Base-by-base conservation (phyloP, 192 early-diverging fungal genomes). In the Backusella australiensis region DNA sequence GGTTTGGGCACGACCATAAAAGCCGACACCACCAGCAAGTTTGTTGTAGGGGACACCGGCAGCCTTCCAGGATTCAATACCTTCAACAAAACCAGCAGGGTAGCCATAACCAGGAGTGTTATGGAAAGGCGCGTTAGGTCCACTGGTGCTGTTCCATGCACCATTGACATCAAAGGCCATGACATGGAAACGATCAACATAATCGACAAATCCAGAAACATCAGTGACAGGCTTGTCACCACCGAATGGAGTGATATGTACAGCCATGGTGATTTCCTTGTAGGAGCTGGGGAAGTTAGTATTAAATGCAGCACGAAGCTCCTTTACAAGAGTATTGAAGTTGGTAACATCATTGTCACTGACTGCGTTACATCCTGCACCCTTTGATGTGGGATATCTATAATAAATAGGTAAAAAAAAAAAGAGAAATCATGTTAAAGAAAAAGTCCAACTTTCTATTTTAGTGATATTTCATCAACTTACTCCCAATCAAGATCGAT, bases 401-500 rank as follows among this genome's bases (percentile, higher is more conserved):
- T 41, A 44, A 6, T 21, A 23, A 70, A 49, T 49, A 19, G 6
- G 46, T 6, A 56, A 41, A 11, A 23, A 41, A 11, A 23, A 29
- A 35, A 6, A 56, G 32, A 4, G 42, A 46, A 19, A 15, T 0
- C 9, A 8, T 14, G 53, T 26, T 49, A 59, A 35, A 35, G 52
- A 29, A 38, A 38, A 9, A 1, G 14, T 29, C 6, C 4, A 17
- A 19, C 15, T 17, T 34, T 44, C 15, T 44, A 4, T 39, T 39
- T 12, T 39, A 3, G 11, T 39, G 26, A 65, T 32, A 8, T 44
- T 44, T 49, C 21, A 29, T 39, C 32, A 46, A 34, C 39, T 71
- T 73, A 73, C 93, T 94, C 93, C 82, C 85, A 81, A 75, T 53
- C 93, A 75, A 94, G 80, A 77, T 94, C 93, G 74, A 92, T 83